Conservation (phyloP, 768 basidiomycete genomes). For the Kwoniella shandongensis region DNA sequence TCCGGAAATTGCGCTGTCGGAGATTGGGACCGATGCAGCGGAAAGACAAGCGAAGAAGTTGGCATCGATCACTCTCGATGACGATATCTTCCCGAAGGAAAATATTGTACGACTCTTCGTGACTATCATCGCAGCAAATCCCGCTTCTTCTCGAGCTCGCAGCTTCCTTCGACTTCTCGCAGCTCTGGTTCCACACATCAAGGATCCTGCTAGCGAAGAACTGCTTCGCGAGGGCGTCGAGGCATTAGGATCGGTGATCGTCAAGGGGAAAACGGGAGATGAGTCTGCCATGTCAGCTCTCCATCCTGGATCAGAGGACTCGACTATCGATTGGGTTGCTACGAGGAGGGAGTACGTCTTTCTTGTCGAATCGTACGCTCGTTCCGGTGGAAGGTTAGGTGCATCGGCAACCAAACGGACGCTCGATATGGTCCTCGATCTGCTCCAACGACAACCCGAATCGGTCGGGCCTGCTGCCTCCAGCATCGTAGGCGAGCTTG, state of each 20-base stretch:
- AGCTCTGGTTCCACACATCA: constrained; percentile 30
- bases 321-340: constrained; percentile 27
- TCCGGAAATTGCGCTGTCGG: constrained; percentile 40
- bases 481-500: constrained; percentile 24
- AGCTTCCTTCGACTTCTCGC: constrained; percentile 31
- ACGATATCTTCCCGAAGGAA: constrained; percentile 29
- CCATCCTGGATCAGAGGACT: constrained; percentile 21
- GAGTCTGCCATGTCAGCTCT: constrained; percentile 31
- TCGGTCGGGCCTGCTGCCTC: constrained; percentile 23
- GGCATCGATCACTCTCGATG: constrained; percentile 27
- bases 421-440: constrained; percentile 36
- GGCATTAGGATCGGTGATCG: constrained; percentile 35
- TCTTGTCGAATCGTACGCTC: constrained; percentile 36
- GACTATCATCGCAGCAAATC: constrained; percentile 47
- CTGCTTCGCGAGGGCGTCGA: constrained; percentile 35
- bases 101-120: constrained; percentile 42
- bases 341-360: constrained; percentile 33
- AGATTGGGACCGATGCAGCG: constrained; percentile 31
- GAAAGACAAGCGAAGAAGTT: constrained; percentile 37
- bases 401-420: constrained; percentile 22
- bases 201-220: constrained; percentile 18
- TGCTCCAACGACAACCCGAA: constrained; percentile 24
- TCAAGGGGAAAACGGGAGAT: constrained; percentile 24
- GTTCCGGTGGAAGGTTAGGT: constrained; percentile 33
- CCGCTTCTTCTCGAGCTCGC: constrained; percentile 21